Base-by-base conservation (phyloP, 1,284 basidiomycete species). In the Moniliella sp. region DNA sequence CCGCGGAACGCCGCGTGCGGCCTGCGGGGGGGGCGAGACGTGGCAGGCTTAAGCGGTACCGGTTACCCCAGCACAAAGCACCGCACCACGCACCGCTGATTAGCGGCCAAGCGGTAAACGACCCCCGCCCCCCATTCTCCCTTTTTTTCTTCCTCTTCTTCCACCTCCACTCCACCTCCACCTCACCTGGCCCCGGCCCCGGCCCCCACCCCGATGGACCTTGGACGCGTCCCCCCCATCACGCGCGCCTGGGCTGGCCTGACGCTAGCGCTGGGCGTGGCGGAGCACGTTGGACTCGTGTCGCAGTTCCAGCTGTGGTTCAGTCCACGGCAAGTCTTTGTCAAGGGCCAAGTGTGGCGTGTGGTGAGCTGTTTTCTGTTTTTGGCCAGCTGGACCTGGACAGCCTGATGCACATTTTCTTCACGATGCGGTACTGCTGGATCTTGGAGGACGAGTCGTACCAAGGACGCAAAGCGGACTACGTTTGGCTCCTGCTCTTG, bases 361-460 rank as follows among this genome's bases (percentile, higher is more conserved):
- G 69, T 75, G 27, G 61, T 78, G 32, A 91, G 84, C 15, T 84
- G 78, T 5, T 94, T 94, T 67, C 75, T 88, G 52, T 97, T 65
- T 97, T 94, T 62, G 88, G 88, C 7, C 71, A 76, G 0, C 71
- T 94, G 45, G 80, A 77, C 2, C 65, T 94, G n/a, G 86, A 94
- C 58, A 82, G 93, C 43, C 69, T 88, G 36, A 91, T 97, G 63
- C 86, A 94, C 60, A 68, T 97, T 36, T 91, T 93, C 69, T 94
- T 94, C 69, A 86, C 93, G 57, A 86, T 94, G 81, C 69, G 88
- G 33, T 97, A 94, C 58, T 83, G 81, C 34, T 72, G 83, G 31
- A 78, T 93, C 73, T 67, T 97, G 1, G 88, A 97, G 62, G 83
- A 93, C 61, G 83, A 82, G 15, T 82, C 82, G 1, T 97, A 88